phyloP scores from a whole-genome alignment of 495 filamentous ascomycete species.

The Talaromyces trachyspermus region DNA sequence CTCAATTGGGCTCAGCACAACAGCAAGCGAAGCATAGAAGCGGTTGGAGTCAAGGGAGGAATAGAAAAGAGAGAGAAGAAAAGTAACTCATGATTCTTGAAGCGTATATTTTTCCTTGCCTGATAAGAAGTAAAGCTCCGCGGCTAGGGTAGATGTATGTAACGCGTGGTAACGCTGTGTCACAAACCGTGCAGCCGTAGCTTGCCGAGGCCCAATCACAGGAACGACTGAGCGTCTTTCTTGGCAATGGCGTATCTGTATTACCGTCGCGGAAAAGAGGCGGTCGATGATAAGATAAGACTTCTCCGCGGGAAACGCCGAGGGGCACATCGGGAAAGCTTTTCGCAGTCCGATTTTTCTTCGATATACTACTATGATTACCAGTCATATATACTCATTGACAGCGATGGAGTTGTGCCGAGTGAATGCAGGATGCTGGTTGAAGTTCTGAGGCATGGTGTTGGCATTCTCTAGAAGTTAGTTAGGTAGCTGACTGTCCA shows the following conservation, averaged over 20 bases:
- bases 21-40: conserved; percentile 10
- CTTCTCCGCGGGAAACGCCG: conserved; percentile 6
- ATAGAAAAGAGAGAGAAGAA: conserved; percentile 15
- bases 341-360: conserved; percentile 3
- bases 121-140: conserved; percentile 3
- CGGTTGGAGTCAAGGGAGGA: conserved; percentile 34
- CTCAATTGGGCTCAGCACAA: conserved; percentile 9
- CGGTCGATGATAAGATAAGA: conserved; percentile 8
- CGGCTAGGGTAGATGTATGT: background rate
- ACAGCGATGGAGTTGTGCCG: too few species aligned
- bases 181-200: background rate
- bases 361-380: too few species aligned
- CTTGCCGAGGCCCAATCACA: too few species aligned
- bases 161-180: background rate
- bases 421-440: too few species aligned
- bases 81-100: conserved; percentile 7
- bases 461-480: too few species aligned
- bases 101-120: background rate
- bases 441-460: too few species aligned
- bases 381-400: too few species aligned
- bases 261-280: background rate
- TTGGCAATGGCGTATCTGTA: conserved; percentile 2
- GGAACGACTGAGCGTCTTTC: too few species aligned
- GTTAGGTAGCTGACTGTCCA: too few species aligned
- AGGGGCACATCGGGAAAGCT: conserved; percentile 5